Evolutionary conservation across 331 rosid species (phyloP).

Genomic region (Telfairia occidentalis): DNA sequence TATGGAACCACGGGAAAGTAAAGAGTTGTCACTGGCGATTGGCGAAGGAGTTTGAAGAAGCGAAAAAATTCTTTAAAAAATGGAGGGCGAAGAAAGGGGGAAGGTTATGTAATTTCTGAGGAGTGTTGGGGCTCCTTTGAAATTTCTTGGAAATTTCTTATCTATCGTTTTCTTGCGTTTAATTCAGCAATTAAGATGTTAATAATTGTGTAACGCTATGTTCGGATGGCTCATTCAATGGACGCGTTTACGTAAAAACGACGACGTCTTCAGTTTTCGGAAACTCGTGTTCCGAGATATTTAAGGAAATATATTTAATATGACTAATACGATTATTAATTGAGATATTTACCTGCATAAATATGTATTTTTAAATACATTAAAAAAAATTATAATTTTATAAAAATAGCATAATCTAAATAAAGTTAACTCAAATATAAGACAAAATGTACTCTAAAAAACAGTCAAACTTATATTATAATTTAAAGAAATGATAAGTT

Average conservation of each 20-base stretch:
- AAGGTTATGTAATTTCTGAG: not conserved
- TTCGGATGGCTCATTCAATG: not conserved
- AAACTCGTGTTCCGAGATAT: not conserved
- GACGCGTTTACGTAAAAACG: not conserved
- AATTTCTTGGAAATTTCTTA: not conserved
- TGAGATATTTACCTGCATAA: no score
- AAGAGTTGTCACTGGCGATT: not conserved
- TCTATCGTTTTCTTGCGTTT: not conserved
- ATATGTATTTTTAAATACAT: no score
- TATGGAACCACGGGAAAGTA: not conserved
- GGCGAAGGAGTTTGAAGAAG: not conserved
- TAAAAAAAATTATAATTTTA: no score
- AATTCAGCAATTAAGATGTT: not conserved
- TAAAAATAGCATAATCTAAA: no score
- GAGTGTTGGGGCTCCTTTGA: not conserved
- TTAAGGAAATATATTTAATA: no score
- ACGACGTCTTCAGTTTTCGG: not conserved
- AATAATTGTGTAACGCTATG: not conserved
- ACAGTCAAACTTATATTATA: no score
- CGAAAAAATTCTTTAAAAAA: not conserved
- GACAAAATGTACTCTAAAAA: no score
- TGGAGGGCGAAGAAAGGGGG: not conserved
- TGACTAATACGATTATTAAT: no score
- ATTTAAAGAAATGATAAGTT: no score
- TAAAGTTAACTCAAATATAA: no score